Evolutionary conservation across 2,329 filamentous ascomycete species (phyloP).

Genomic region (Penicillium sp.): DNA sequence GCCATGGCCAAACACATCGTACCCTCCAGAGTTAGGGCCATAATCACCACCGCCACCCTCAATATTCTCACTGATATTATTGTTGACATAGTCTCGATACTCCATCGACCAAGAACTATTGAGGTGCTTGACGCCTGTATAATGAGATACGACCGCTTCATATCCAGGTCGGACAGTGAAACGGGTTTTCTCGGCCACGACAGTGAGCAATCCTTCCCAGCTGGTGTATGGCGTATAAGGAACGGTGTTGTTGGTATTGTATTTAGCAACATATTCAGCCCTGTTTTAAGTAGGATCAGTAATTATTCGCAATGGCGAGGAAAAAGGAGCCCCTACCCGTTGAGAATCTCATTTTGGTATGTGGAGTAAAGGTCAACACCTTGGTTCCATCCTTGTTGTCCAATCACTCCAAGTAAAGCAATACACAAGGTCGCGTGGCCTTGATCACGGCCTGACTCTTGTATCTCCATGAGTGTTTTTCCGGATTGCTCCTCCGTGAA

Average conservation of each 20-base stretch:
- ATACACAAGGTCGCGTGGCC: slow-evolving; percentile 46
- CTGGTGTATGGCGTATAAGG: slow-evolving; percentile 44
- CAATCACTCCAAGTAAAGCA: slow-evolving; percentile 41
- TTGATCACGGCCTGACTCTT: slow-evolving; percentile 48
- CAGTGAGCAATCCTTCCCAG: slow-evolving; percentile 36
- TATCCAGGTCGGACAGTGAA: slow-evolving; percentile 35
- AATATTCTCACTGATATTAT: slow-evolving; percentile 28
- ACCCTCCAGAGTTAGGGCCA: slow-evolving; percentile 42
- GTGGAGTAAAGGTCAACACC: slow-evolving; percentile 38
- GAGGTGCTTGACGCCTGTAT: neutral
- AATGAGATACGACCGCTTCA: neutral
- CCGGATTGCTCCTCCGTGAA: slow-evolving; percentile 33
- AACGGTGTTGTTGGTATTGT: slow-evolving; percentile 45
- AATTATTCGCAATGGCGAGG: no score
- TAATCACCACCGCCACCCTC: slow-evolving; percentile 51
- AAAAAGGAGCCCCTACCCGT: neutral
- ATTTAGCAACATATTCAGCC: slow-evolving; percentile 32
- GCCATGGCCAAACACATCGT: slow-evolving; percentile 41
- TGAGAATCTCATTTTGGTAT: neutral
- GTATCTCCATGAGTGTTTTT: slow-evolving; percentile 5
- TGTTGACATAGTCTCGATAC: slow-evolving; percentile 39
- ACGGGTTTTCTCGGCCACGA: slow-evolving; percentile 32
- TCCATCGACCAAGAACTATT: slow-evolving; percentile 31
- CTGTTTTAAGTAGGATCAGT: neutral
- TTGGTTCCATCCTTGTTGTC: slow-evolving; percentile 46